phyloP scores from a whole-genome alignment of 768 basidiomycete genomes.

The Boletellus sp. region DNA sequence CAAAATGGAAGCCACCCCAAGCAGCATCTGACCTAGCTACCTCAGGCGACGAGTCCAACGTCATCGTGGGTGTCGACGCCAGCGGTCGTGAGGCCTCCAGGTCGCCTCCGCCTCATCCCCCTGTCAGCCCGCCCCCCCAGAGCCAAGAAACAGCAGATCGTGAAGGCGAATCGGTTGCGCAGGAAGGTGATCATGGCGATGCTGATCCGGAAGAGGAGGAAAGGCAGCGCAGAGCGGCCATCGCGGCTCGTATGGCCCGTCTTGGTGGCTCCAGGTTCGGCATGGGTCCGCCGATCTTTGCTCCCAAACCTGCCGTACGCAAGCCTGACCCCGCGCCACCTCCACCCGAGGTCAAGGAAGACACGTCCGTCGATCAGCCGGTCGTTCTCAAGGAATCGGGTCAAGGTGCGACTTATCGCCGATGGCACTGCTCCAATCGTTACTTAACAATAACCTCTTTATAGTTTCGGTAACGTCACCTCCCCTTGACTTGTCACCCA shows the following conservation, averaged over 20 bases:
- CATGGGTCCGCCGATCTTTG: constrained; percentile 74
- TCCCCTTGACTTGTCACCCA: constrained; percentile 6
- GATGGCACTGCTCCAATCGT: not conserved
- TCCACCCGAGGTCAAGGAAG: constrained; percentile 24
- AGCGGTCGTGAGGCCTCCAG: constrained; percentile 27
- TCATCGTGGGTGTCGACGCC: constrained; percentile 9
- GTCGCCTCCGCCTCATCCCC: constrained; percentile 34
- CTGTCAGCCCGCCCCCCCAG: constrained; percentile 16
- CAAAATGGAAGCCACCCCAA: constrained; percentile 86
- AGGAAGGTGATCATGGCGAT: constrained; percentile 23
- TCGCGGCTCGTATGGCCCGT: constrained; percentile 91
- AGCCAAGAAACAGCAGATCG: constrained; percentile 11
- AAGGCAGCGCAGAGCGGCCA: constrained; percentile 74
- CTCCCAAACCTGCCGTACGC: constrained; percentile 44
- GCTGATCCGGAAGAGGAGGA: constrained; percentile 62
- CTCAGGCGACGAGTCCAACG: constrained; percentile 42
- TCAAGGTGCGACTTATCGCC: constrained; percentile 16
- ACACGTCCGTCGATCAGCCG: constrained; percentile 9
- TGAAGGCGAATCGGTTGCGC: constrained; percentile 28
- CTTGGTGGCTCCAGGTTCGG: constrained; percentile 83
- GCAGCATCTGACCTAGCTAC: constrained; percentile 37
- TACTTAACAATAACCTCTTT: constrained; percentile 4
- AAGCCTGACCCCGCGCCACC: constrained; percentile 23
- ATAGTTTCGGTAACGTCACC: constrained; percentile 15
- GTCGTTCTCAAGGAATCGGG: constrained; percentile 6